Percentiles rank a stretch among this genome's conserved stretches.
Conservation (phyloP, 768 basidiomycete genomes). For the Cytidiella melzeri region DNA sequence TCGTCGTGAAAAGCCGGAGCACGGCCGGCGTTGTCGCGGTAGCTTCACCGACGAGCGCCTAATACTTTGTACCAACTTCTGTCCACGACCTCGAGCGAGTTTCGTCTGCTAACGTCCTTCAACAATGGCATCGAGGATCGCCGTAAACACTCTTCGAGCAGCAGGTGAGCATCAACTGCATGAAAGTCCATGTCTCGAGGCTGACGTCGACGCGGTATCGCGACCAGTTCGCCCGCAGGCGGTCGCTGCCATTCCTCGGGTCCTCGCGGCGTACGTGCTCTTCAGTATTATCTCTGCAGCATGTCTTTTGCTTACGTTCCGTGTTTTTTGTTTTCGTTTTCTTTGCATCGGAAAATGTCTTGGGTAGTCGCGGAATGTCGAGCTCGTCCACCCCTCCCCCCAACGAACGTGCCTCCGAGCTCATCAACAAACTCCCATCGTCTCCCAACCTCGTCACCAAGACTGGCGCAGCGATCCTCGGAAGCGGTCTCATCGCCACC, state of each 20-base stretch:
- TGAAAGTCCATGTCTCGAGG: background rate
- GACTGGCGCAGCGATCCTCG: conserved; percentile 87
- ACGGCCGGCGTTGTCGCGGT: conserved; percentile 5
- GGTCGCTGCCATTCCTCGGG: conserved; percentile 24
- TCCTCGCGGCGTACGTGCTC: conserved; percentile 23
- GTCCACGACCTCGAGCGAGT: conserved; percentile 10
- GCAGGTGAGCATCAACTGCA: conserved; percentile 38
- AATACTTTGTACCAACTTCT: background rate
- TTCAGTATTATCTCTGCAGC: background rate
- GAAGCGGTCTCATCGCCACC: conserved; percentile 80
- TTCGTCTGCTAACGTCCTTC: conserved; percentile 5
- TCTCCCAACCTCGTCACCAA: conserved; percentile 90
- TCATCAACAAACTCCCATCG: conserved; percentile 83
- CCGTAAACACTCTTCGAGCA: conserved; percentile 55
- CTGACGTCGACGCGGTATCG: background rate
- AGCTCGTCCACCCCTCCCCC: conserved; percentile 60
- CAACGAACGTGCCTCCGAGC: conserved; percentile 80
- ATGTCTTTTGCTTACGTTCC: background rate
- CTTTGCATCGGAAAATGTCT: background rate
- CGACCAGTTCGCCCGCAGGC: conserved; percentile 44
- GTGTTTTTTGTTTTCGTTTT: background rate
- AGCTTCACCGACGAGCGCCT: conserved; percentile 1
- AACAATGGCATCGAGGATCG: conserved; percentile 67
- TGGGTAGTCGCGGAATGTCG: conserved; percentile 58
- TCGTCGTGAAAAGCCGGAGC: conserved; percentile 12